Percentiles rank a stretch among this genome's conserved stretches.
phyloP scores from a whole-genome alignment of 805 yeast species.

The Zygoascus bituminiphila region DNA sequence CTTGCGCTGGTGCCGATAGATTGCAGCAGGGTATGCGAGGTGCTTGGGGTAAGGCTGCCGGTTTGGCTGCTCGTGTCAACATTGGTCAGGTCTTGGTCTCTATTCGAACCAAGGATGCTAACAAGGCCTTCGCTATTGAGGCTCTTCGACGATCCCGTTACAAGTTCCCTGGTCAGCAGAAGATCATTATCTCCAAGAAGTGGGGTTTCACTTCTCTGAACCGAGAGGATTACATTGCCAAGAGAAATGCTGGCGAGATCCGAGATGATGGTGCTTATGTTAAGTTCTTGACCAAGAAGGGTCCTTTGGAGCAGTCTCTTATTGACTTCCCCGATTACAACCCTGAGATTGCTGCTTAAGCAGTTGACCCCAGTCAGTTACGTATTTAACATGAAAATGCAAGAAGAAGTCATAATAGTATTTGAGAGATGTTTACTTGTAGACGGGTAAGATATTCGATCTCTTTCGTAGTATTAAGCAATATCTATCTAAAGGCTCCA shows the following conservation, averaged over 20 bases:
- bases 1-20: conserved; percentile 99
- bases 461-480: no score
- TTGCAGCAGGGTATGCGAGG: conserved; percentile 99
- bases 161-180: conserved; percentile 99
- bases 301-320: conserved; percentile 88
- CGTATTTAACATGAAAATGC: not conserved
- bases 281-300: conserved; percentile 95
- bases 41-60: conserved; percentile 99
- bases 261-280: conserved; percentile 99
- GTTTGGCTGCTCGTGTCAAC: conserved; percentile 98
- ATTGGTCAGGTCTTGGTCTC: conserved; percentile 98
- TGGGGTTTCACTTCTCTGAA: conserved; percentile 99
- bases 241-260: conserved; percentile 96
- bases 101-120: conserved; percentile 95
- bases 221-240: conserved; percentile 93
- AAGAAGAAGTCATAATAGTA: no score
- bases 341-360: conserved; percentile 33
- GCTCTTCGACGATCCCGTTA: conserved; percentile 99
- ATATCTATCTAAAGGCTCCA: no score
- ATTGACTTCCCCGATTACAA: conserved; percentile 80
- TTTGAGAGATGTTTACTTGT: no score
- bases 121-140: conserved; percentile 96
- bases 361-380: not conserved
- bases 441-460: no score
- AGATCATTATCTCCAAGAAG: conserved; percentile 97